Base-by-base conservation (phyloP, 2,329 filamentous ascomycete genomes). In the Aspergillus felis region DNA sequence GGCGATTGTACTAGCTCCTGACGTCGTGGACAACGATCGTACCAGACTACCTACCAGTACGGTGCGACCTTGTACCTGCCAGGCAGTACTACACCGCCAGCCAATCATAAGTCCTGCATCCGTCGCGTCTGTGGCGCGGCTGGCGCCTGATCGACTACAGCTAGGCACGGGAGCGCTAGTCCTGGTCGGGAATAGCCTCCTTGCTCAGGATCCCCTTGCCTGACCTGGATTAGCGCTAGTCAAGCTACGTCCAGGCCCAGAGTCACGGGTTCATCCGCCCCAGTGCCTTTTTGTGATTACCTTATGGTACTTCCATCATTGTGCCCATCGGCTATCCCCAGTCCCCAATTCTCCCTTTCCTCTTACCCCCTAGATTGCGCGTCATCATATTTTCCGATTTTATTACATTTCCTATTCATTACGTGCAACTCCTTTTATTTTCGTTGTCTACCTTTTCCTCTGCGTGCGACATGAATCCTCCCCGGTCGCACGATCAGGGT, bases 381-480 rank as follows among this genome's bases (percentile, higher is more conserved):
- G 25, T 29, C 51, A 22, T 54, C 42, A 48, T 48, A 50, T 51
- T 51, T 51, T 38, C 52, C 41, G 22, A 42, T 48, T 50, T 53
- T 47, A 53, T 54, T 55, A 56, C 53, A 38, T 50, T 52, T 50
- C 50, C 47, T 35, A 51, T 38, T 44, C 20, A 17, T 38, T 25
- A 10, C 25, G 20, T 58, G 41, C 41, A n/a, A 5, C 3, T 53
- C 38, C 7, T 51, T 24, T 60, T 24, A 17, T 24, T 28, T 41
- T 49, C 48, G 46, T 51, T 50, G 9, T 53, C 60, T 50, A 38
- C 50, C 2, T 55, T 50, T 14, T 47, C 57, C 29, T 32, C 60
- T 51, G 57, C 63, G 66, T 69, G 68, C 66, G 67, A 72, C 59
- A 75, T 76, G 73, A 71, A 73, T 61, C 68, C 66, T 52, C 65